Evolutionary conservation across 2,329 filamentous ascomycete genomes (phyloP), one percentile per base, ranked within the genome.

Genomic region (Neopestalotiopsis sp.): DNA sequence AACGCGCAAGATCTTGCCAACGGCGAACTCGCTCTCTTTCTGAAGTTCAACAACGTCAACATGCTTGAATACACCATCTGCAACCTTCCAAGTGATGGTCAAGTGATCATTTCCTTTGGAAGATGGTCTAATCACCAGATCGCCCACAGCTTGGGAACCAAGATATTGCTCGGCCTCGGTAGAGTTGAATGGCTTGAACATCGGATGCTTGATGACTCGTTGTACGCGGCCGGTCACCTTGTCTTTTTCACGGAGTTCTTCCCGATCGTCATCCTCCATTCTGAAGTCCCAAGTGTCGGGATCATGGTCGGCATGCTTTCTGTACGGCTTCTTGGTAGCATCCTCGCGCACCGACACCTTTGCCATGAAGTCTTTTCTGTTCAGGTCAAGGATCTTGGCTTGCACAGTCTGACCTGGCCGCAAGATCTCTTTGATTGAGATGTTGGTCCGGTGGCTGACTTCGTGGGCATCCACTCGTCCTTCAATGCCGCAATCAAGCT

Each of bases 81-180:
- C 92, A 14, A 99, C 95, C 84, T 99, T 99, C 96, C 96, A 99
- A 0, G 96, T 99, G 61, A 99, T 90, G 7, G 95, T 94, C 67
- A 99, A 86, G 83, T 99, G 96, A 79, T 99, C 96, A 69, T 94
- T 92, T 59, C 96, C 96, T 80, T 97, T 97, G 34, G 94, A 97
- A 0, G 94, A 98, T 3, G 96, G 95, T 59, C 96, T 92, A 76
- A 99, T 98, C 70, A 99, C 94, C 67, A 97, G 92, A 79, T 98
- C 96, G 63, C 96, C 96, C 6, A 91, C 87, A 65, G 92, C 89
- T 79, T 97, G 94, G 14, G 92, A 93, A 57, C 94, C 94, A 40
- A 99, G 88, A 79, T 92, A 98, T 79, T 98, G 94, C 81, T 98
- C 94, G 0, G 96, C 96, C 81, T 98, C 94, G 2, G 91, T 90